Evolutionary conservation across 2,329 filamentous ascomycete species (phyloP).

Genomic region (Teratosphaeria gauchensis): DNA sequence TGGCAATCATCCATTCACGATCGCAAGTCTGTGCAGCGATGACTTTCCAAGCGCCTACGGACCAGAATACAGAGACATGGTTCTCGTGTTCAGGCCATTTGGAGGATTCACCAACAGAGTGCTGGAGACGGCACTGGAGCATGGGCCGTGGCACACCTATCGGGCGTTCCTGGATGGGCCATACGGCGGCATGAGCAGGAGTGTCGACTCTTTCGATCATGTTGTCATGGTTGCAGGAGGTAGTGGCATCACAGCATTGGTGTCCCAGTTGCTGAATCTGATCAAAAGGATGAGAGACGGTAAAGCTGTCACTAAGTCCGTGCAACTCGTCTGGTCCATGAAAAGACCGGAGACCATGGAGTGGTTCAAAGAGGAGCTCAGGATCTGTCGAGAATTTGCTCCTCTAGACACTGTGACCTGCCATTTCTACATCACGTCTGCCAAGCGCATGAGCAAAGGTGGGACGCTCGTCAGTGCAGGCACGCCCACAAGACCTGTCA

Average conservation of each 20-base stretch:
- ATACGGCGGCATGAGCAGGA: conserved; percentile 86
- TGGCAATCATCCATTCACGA: conserved; percentile 93
- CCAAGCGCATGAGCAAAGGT: conserved; percentile 48
- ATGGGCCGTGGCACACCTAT: conserved; percentile 85
- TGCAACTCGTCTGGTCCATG: conserved; percentile 89
- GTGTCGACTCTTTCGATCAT: conserved; percentile 85
- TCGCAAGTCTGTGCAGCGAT: conserved; percentile 82
- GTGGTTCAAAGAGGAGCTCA: conserved; percentile 92
- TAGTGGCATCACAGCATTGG: conserved; percentile 85
- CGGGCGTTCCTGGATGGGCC: conserved; percentile 87
- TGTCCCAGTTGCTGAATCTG: conserved; percentile 83
- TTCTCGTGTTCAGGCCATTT: conserved; percentile 84
- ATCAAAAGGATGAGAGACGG: conserved; percentile 94
- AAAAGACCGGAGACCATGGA: conserved; percentile 90
- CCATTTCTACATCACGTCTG: conserved; percentile 86
- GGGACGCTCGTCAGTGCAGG: conserved; percentile 43
- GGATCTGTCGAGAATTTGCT: conserved; percentile 82
- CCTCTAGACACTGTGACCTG: conserved; percentile 83
- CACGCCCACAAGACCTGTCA: conserved; percentile 50
- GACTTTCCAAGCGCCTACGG: conserved; percentile 91
- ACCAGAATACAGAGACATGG: conserved; percentile 77
- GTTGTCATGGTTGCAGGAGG: conserved; percentile 89
- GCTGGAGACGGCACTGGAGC: conserved; percentile 69
- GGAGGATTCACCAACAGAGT: conserved; percentile 82
- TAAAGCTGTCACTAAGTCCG: conserved; percentile 82